Base-by-base conservation (phyloP, 176 grass and related monocot species). In the Eragrostis curvula region DNA sequence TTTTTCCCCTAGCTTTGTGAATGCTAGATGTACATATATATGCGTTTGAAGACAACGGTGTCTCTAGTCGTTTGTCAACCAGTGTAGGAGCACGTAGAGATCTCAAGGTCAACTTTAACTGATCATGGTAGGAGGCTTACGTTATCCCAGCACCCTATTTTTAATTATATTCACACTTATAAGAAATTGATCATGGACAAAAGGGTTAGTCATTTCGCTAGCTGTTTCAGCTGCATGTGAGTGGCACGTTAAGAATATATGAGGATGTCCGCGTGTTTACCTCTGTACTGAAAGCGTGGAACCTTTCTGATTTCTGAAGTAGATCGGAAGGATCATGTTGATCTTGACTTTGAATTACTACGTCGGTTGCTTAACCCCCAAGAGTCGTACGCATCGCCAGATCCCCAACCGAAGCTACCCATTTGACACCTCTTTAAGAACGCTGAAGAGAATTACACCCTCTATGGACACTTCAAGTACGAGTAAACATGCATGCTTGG, bases 261-360 rank as follows among this genome's bases (percentile, higher is more conserved):
- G 47, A 62, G 73, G 29, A 62, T 51, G 30, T 43, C 20, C 25
- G 50, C 71, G 66, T 71, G 66, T 70, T 77, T 52, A 63, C 58
- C 45, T 78, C 7, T 12, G 29, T 47, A 79, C 49, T 24, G 40
- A 62, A 47, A 16, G 0, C 1, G n/a, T 10, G 58, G 43, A 75
- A 28, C 58, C 53, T n/a, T n/a, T n/a, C n/a, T n/a, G n/a, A n/a
- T 79, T 75, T 89, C 14, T 20, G 17, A 10, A 61, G 30, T 25
- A 62, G 52, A 80, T 75, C 52, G 18, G 52, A 84, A 79, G 86
- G 42, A 80, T 84, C 68, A 75, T 50, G 57, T 20, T 30, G 70
- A 74, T 80, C 59, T 84, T 88, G 75, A 84, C 87, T 84, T 80
- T 69, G 53, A 44, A 85, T 43, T 43, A 23, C 24, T 58, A 58